Conservation (phyloP, 805 yeast species). For the Metschnikowia kunwiensis region DNA sequence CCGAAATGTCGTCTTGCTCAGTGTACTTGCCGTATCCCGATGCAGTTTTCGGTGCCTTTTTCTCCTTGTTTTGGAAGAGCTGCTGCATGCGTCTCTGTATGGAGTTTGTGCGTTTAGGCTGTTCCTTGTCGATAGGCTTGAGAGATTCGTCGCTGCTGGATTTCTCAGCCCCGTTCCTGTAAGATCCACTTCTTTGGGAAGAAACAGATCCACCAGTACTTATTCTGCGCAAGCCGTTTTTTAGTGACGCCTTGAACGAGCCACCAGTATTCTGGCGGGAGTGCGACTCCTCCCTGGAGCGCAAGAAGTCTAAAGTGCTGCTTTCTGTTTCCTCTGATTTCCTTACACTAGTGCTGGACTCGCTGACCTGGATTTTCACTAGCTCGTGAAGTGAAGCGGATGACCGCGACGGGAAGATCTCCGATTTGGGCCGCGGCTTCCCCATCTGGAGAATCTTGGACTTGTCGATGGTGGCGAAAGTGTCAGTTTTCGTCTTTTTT, state of each 20-base stretch:
- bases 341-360: constrained; percentile 23
- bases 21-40: constrained; percentile 80
- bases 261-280: constrained; percentile 40
- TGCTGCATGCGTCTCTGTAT: constrained; percentile 57
- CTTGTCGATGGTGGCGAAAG: constrained; percentile 43
- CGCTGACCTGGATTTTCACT: constrained; percentile 32
- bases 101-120: constrained; percentile 24
- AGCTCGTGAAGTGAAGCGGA: constrained; percentile 26
- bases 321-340: constrained; percentile 19
- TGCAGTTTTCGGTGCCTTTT: constrained; percentile 59
- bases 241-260: constrained; percentile 32
- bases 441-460: constrained; percentile 26
- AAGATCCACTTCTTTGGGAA: constrained; percentile 17
- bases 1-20: constrained; percentile 29
- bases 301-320: constrained; percentile 37
- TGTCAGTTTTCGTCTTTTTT: constrained; percentile 25
- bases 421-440: constrained; percentile 16
- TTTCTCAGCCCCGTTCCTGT: constrained; percentile 8
- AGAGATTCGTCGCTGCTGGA: constrained; percentile 6
- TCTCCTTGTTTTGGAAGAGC: constrained; percentile 37
- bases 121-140: constrained; percentile 1
- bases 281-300: constrained; percentile 26
- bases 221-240: constrained; percentile 35
- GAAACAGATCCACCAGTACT: constrained; percentile 36
- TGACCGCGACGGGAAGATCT: constrained; percentile 10